Conservation (phyloP, 2,329 filamentous ascomycete genomes). For the Talaromyces sp. region DNA sequence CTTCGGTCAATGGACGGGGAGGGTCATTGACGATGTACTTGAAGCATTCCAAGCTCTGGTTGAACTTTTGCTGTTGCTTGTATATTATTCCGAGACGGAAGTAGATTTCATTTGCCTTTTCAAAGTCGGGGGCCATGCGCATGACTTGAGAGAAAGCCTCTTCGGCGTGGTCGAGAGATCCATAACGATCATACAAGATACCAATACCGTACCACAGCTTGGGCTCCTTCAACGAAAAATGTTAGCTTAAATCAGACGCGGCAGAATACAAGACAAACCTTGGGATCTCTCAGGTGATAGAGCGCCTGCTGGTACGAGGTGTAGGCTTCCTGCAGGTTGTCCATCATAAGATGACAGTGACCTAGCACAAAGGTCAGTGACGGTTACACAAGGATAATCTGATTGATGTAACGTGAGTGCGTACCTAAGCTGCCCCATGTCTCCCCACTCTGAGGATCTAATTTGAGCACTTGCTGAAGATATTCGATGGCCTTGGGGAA, state of each 20-base stretch:
- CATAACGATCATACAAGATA: slow-evolving; percentile 94
- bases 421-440: slow-evolving; percentile 92
- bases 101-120: slow-evolving; percentile 99
- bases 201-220: slow-evolving; percentile 99
- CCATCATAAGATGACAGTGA: slow-evolving; percentile 99
- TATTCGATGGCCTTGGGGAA: slow-evolving; percentile 94
- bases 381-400: background rate
- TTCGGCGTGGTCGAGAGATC: slow-evolving; percentile 92
- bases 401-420: slow-evolving; percentile 24
- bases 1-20: slow-evolving; percentile 86
- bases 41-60: slow-evolving; percentile 95
- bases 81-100: slow-evolving; percentile 99
- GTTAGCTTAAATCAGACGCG: slow-evolving; percentile 15
- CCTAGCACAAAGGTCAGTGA: slow-evolving; percentile 50
- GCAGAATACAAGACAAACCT: slow-evolving; percentile 54
- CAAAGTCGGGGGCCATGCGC: slow-evolving; percentile 95
- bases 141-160: slow-evolving; percentile 98
- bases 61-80: slow-evolving; percentile 95
- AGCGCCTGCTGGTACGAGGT: slow-evolving; percentile 93
- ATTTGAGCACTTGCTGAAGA: slow-evolving; percentile 81
- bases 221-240: slow-evolving; percentile 62
- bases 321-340: slow-evolving; percentile 94
- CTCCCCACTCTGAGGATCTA: slow-evolving; percentile 86
- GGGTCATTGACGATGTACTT: slow-evolving; percentile 95
- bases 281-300: slow-evolving; percentile 88